A percentile compares a stretch with the other conserved stretches of the same genome.
phyloP scores from a whole-genome alignment of 331 rosid species.

The Quercus lobata region DNA sequence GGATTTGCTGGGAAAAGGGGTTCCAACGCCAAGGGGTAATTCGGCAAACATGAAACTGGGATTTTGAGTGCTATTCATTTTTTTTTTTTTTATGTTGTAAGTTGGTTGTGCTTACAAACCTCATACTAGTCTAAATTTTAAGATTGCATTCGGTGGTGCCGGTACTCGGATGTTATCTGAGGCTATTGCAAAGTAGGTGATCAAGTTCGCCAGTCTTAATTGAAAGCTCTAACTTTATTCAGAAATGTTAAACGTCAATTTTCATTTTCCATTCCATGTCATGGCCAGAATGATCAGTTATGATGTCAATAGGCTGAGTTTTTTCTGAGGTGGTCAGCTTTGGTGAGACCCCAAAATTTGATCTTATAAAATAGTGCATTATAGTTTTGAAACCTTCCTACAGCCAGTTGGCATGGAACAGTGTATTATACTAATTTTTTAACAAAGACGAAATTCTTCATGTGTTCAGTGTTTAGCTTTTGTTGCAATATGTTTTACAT shows the following conservation, averaged over 20 bases:
- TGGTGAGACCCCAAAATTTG: background rate
- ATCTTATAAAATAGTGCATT: background rate
- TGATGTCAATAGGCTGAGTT: background rate
- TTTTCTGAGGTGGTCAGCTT: background rate
- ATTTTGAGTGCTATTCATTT: background rate
- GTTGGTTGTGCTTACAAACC: background rate
- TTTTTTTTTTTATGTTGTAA: background rate
- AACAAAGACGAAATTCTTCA: background rate
- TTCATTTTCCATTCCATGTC: no score
- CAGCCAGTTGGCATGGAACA: background rate
- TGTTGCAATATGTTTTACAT: background rate
- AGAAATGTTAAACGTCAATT: background rate
- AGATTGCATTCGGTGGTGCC: no score
- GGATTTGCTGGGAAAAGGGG: constrained; percentile 55
- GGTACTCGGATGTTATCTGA: background rate
- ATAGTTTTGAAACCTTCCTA: background rate
- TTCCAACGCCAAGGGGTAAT: constrained; percentile 11
- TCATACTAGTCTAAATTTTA: background rate
- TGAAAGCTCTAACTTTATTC: background rate
- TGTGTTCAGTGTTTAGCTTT: background rate
- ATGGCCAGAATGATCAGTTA: background rate
- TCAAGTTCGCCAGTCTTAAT: background rate
- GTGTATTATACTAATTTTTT: background rate
- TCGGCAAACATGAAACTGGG: background rate
- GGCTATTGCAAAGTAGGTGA: background rate